Base-by-base conservation (phyloP, 2,329 filamentous ascomycete genomes). In the Fusarium sp. region DNA sequence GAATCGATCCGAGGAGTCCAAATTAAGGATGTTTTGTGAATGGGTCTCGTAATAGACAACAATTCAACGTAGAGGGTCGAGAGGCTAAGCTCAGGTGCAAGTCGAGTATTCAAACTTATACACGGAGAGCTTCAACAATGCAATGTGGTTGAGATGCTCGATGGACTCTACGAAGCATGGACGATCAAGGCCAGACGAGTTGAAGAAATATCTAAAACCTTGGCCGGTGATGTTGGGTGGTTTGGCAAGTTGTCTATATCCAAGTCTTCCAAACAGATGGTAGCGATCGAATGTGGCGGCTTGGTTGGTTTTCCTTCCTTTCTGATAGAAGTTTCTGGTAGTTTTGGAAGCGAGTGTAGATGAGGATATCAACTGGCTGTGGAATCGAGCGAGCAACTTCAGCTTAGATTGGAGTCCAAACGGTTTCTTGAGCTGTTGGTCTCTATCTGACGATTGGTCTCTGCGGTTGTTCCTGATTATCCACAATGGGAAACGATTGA, bases 261-360 rank as follows among this genome's bases (percentile, higher is more conserved):
- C 51, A 63, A 61, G 47, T 47, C 55, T 48, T 66, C 51, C 58
- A 58, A 39, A 55, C 64, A 55, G 62, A 40, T 61, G 67, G 77
- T 78, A 79, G 77, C 76, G 77, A 79, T 77, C 74, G 77, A 76
- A 73, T 75, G 63, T 74, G 70, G 66, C 65, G 66, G 33, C 59
- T 67, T 70, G 60, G 40, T 73, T 65, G 62, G 64, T 53, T 59
- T 50, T 27, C 25, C 25, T 27, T 27, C 25, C 25, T 27, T 27
- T 27, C 10, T n/a, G n/a, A n/a, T 6, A 27, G 25, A 27, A 27
- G 25, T 27, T 27, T 27, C 6, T 27, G 25, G 25, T 31, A 11
- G 29, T 31, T 31, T 61, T 56, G 68, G 58, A 76, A 79, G 77
- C 77, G 76, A 79, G 65, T 64, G 77, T 78, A 73, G 63, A 63